These are phyloP conservation scores for Erythrobasidium hasegawianum DNA, from an alignment of 1,284 basidiomycete genomes.

Conservation along the genomic window DNA sequence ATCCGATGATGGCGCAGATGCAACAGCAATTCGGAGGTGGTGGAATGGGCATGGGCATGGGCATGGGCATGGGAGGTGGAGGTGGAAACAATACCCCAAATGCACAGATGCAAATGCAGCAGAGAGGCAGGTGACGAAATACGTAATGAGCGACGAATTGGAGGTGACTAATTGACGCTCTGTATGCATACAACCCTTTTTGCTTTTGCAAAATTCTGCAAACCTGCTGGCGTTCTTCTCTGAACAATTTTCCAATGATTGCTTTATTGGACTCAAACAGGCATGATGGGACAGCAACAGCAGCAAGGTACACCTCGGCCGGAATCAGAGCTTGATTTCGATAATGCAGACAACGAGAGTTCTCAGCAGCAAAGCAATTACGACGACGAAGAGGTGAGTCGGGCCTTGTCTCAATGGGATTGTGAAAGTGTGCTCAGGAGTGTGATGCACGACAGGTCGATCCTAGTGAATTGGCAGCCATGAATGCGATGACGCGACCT, in stretches of 20 bases:
- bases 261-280: background rate
- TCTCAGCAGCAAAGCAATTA: background rate
- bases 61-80: background rate
- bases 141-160: background rate
- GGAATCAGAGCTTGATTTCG: background rate
- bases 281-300: background rate
- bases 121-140: slow-evolving; percentile 12
- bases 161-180: background rate
- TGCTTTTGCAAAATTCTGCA: background rate
- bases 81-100: background rate
- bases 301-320: background rate
- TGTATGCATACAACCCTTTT: background rate
- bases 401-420: background rate
- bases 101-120: slow-evolving; percentile 13
- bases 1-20: slow-evolving; percentile 6
- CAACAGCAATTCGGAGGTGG: slow-evolving; percentile 9
- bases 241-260: background rate
- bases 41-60: slow-evolving; percentile 1
- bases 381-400: slow-evolving; percentile 7
- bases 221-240: too few relatives aligned
- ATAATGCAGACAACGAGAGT: background rate
- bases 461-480: background rate
- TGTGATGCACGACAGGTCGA: background rate
- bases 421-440: background rate
- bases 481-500: background rate